Evolutionary conservation across 345 rosid genomes (phyloP), one percentile per base, ranked within the genome.

Genomic region (Salix caprea): DNA sequence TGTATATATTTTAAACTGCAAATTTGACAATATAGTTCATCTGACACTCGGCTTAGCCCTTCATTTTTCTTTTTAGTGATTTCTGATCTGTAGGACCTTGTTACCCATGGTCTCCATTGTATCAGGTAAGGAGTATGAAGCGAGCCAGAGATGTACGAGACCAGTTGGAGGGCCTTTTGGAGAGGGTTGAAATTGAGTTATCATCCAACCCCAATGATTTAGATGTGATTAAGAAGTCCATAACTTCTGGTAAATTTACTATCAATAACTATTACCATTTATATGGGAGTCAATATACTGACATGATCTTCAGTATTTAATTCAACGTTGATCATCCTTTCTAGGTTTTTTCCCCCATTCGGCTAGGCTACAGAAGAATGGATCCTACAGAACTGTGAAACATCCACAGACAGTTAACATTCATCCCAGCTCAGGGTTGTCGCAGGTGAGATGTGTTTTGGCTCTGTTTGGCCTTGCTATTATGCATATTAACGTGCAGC

Each of bases 71-170:
- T 74, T 37, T 0, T 24, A 50, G 56, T 2, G 4, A 16, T 36
- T 24, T 46, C n/a, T 54, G 44, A 76, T 61, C 36, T 76, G 2
- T 67, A 66, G 61, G 50, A 15, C 9, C 70, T 42, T 75, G 48
- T 78, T 36, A 30, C 78, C 61, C 77, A 60, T 82, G 64, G 32
- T 83, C 19, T 77, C 30, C 56, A 48, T 81, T 19, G 52, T 78
- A 79, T 65, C 79, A 96, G 99, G 99, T 96, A 39, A 86, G 97
- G 88, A 96, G 99, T 81, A 96, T 96, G 97, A 96, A 96, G 79
- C 91, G 98, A 76, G 99, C 99, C 34, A 89, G 98, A 84, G 98
- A 96, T 76, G 84, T 96, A 34, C 85, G 99, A 64, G 98, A 96
- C 79, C 99, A 96, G 79, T 76, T 93, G 88, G 97, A 91, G 78